Evolutionary conservation across 768 basidiomycete genomes (phyloP).

Genomic region (Scleroderma bovista): DNA sequence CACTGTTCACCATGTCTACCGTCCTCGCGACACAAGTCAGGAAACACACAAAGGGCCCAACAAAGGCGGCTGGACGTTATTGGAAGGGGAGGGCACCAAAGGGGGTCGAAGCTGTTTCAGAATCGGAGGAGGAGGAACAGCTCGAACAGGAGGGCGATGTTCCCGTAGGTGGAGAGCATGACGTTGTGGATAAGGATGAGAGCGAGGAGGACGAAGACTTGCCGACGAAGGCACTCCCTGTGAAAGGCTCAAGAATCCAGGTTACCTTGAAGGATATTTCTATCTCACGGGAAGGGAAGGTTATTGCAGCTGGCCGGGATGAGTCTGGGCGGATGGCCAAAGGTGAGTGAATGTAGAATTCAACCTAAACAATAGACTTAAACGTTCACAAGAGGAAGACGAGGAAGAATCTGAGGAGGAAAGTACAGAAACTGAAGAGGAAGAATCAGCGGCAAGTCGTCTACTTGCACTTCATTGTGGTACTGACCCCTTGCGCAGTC

Average conservation of each 20-base stretch:
- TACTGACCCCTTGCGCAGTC: constrained; percentile 43
- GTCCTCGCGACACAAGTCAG: constrained; percentile 35
- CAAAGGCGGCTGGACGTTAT: constrained; percentile 80
- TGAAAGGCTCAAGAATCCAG: constrained; percentile 52
- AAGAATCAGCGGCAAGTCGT: constrained; percentile 35
- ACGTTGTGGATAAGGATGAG: constrained; percentile 35
- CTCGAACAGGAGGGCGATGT: constrained; percentile 53
- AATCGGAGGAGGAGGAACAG: constrained; percentile 58
- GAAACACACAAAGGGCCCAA: constrained; percentile 72
- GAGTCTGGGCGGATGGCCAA: constrained; percentile 76
- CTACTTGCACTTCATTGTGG: constrained; percentile 7
- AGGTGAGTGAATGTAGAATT: constrained; percentile 28
- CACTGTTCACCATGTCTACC: constrained; percentile 22
- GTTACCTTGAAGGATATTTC: constrained; percentile 75
- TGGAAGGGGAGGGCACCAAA: constrained; percentile 90
- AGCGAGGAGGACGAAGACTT: constrained; percentile 43
- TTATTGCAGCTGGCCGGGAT: constrained; percentile 71
- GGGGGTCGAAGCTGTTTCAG: constrained; percentile 57
- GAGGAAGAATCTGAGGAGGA: constrained; percentile 41
- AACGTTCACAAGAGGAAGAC: constrained; percentile 11
- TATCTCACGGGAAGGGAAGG: constrained; percentile 75
- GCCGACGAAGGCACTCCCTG: constrained; percentile 30
- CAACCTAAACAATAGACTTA: not conserved
- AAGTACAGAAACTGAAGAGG: constrained; percentile 39
- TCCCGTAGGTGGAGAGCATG: constrained; percentile 53